phyloP scores from a whole-genome alignment of 768 basidiomycete species.

The Suillus spraguei region DNA sequence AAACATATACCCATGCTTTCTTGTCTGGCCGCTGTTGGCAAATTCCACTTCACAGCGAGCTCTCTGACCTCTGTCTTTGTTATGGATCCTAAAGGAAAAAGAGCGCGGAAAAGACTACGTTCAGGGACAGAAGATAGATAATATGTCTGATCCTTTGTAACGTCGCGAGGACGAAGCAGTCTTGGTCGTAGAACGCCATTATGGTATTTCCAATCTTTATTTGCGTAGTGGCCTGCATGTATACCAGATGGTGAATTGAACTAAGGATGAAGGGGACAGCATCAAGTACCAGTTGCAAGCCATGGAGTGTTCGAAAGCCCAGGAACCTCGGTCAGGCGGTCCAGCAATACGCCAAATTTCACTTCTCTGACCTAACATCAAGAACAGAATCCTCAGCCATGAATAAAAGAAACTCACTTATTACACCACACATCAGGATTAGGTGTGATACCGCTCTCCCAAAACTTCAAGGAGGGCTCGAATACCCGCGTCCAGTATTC shows the following conservation, averaged over 20 bases:
- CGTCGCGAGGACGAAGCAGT: slow-evolving; percentile 58
- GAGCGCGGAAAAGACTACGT: slow-evolving; percentile 57
- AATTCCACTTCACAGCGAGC: slow-evolving; percentile 59
- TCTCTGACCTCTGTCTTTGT: slow-evolving; percentile 74
- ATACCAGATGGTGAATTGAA: slow-evolving; percentile 4
- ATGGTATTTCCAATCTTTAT: slow-evolving; percentile 52
- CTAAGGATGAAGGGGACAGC: neutral
- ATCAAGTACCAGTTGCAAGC: slow-evolving; percentile 75
- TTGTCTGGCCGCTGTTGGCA: slow-evolving; percentile 73
- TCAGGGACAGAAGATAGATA: slow-evolving; percentile 84
- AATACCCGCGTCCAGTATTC: slow-evolving; percentile 95
- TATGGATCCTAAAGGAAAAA: slow-evolving; percentile 76
- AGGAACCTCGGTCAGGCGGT: slow-evolving; percentile 48
- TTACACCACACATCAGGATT: slow-evolving; percentile 97
- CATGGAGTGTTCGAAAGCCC: slow-evolving; percentile 46
- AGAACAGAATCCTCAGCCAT: slow-evolving; percentile 1
- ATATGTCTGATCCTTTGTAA: slow-evolving; percentile 87
- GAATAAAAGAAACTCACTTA: slow-evolving; percentile 44
- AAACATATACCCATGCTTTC: slow-evolving; percentile 98
- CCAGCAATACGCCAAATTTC: slow-evolving; percentile 86
- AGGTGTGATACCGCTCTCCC: slow-evolving; percentile 82
- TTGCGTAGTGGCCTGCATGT: slow-evolving; percentile 81
- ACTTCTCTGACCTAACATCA: slow-evolving; percentile 60
- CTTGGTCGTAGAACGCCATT: slow-evolving; percentile 41
- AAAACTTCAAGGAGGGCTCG: slow-evolving; percentile 76